Evolutionary conservation across 2,329 filamentous ascomycete genomes (phyloP).

Genomic region (Venturia effusa): DNA sequence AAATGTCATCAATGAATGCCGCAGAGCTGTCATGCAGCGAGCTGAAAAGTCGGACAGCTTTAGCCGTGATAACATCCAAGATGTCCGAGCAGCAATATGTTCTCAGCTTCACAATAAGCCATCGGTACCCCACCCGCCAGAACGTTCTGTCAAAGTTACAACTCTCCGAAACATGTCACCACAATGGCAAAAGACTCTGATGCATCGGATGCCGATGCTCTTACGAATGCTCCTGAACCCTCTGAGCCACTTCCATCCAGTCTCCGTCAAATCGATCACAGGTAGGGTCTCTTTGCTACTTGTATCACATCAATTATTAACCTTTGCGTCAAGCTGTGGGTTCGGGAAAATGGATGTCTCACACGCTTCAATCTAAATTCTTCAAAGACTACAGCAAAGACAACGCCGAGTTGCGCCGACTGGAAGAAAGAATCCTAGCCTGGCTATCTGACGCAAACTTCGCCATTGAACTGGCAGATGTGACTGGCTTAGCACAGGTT

Average conservation of each 20-base stretch:
- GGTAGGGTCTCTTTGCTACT: not conserved
- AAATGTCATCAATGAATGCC: slow-evolving; percentile 28
- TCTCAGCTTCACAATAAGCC: slow-evolving; percentile 37
- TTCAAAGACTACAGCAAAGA: slow-evolving; percentile 38
- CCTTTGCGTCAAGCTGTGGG: slow-evolving; percentile 24
- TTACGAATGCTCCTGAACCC: slow-evolving; percentile 37
- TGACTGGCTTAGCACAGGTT: slow-evolving; percentile 36
- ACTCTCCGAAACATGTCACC: slow-evolving; percentile 34
- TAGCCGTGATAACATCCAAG: slow-evolving; percentile 29
- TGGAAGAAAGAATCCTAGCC: slow-evolving; percentile 35
- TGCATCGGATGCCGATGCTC: slow-evolving; percentile 41
- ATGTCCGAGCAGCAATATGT: slow-evolving; percentile 40
- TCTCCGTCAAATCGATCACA: slow-evolving; percentile 39
- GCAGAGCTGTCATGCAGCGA: slow-evolving; percentile 19
- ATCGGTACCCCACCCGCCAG: slow-evolving; percentile 40
- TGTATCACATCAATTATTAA: not conserved
- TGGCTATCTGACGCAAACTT: slow-evolving; percentile 45
- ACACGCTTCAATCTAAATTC: slow-evolving; percentile 35
- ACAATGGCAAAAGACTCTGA: slow-evolving; percentile 30
- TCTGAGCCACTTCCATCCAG: slow-evolving; percentile 42
- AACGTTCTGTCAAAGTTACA: slow-evolving; percentile 37
- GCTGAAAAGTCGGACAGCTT: slow-evolving; percentile 19
- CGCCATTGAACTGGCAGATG: slow-evolving; percentile 35
- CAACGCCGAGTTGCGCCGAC: slow-evolving; percentile 33
- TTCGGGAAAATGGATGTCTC: slow-evolving; percentile 40